Percentiles rank a stretch among this genome's conserved stretches.
phyloP scores from a whole-genome alignment of 257 asterid genomes.

The Coffea eugenioides region DNA sequence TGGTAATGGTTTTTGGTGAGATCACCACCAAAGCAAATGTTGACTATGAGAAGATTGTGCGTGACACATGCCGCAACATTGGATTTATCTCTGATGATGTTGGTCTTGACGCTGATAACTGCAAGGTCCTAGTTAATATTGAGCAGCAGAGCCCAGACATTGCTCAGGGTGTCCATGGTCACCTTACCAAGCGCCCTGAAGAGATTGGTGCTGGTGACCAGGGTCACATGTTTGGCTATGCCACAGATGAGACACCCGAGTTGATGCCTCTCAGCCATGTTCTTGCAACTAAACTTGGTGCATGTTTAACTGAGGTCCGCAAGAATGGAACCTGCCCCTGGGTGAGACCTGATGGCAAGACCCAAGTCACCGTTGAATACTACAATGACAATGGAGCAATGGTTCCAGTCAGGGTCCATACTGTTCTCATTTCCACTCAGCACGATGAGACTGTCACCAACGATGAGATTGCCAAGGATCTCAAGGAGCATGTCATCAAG shows the following conservation, averaged over 20 bases:
- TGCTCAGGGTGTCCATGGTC: conserved; percentile 66
- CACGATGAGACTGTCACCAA: conserved; percentile 65
- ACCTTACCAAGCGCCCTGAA: conserved; percentile 56
- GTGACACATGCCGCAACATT: conserved; percentile 57
- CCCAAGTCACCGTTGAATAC: conserved; percentile 64
- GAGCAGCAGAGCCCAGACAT: conserved; percentile 67
- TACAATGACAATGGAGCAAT: conserved; percentile 60
- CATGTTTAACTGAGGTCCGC: conserved; percentile 58
- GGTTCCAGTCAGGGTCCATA: conserved; percentile 58
- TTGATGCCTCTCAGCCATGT: conserved; percentile 67
- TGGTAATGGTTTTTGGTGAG: conserved; percentile 66
- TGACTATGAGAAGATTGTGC: conserved; percentile 60
- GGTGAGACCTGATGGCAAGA: conserved; percentile 68
- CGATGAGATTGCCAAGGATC: conserved; percentile 56
- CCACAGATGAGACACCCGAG: conserved; percentile 65
- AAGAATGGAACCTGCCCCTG: conserved; percentile 59
- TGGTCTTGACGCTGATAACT: conserved; percentile 60
- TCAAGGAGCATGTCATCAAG: conserved; percentile 61
- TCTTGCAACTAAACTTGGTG: conserved; percentile 59
- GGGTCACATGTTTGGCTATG: conserved; percentile 67
- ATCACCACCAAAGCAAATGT: conserved; percentile 58
- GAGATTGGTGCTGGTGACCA: conserved; percentile 68
- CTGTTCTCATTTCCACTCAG: conserved; percentile 64
- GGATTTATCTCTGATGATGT: conserved; percentile 58
- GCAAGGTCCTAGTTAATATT: conserved; percentile 58